These are phyloP conservation scores for Barnettozyma wickerhamii DNA, from an alignment of 805 yeast species.

Conservation along the genomic window DNA sequence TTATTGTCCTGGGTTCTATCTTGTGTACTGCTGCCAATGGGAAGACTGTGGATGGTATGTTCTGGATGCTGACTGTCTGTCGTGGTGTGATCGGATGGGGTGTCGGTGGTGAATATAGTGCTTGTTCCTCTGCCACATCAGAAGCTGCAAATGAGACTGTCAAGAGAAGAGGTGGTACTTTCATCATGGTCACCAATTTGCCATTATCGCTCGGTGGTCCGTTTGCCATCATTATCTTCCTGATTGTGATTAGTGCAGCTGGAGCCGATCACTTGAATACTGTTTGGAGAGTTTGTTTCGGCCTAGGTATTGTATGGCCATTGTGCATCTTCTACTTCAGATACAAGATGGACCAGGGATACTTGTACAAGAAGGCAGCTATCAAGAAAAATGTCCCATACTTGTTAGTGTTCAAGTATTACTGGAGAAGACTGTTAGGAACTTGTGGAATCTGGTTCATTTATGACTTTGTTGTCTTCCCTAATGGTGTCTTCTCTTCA, in stretches of 20 bases:
- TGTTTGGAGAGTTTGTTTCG: slow-evolving; percentile 68
- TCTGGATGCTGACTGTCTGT: slow-evolving; percentile 71
- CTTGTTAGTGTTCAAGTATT: slow-evolving; percentile 54
- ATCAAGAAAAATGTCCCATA: slow-evolving; percentile 57
- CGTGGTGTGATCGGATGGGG: slow-evolving; percentile 79
- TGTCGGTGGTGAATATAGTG: slow-evolving; percentile 74
- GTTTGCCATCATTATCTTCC: slow-evolving; percentile 61
- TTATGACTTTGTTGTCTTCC: slow-evolving; percentile 78
- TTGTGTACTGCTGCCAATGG: slow-evolving; percentile 74
- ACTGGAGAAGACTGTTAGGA: slow-evolving; percentile 66
- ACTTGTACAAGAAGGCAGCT: slow-evolving; percentile 58
- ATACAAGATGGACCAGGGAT: slow-evolving; percentile 62
- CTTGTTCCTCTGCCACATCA: slow-evolving; percentile 61
- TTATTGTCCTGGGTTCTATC: slow-evolving; percentile 60
- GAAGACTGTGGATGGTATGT: slow-evolving; percentile 49
- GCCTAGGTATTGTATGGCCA: slow-evolving; percentile 66
- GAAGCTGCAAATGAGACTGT: slow-evolving; percentile 71
- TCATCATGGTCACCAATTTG: slow-evolving; percentile 64
- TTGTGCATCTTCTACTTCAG: slow-evolving; percentile 68
- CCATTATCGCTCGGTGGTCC: slow-evolving; percentile 79
- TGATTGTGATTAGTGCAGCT: slow-evolving; percentile 62
- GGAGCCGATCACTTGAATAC: slow-evolving; percentile 42
- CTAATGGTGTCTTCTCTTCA: slow-evolving; percentile 67
- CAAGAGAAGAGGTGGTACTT: slow-evolving; percentile 60
- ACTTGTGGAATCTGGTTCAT: slow-evolving; percentile 76